Percentiles rank a stretch among this genome's conserved stretches.
Conservation (phyloP, 257 asterid genomes). For the Lycium ferocissimum region DNA sequence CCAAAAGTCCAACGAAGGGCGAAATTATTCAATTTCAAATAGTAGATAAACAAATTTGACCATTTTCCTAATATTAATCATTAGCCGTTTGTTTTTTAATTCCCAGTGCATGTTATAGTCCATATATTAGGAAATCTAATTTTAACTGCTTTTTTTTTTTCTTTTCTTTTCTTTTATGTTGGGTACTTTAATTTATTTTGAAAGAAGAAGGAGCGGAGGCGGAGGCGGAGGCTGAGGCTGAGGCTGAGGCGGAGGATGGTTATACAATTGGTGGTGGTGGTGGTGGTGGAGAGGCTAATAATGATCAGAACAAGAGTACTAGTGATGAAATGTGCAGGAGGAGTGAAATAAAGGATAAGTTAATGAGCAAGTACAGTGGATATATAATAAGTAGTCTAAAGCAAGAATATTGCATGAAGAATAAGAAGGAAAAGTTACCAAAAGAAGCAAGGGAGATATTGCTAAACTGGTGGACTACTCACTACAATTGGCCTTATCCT, state of each 20-base stretch:
- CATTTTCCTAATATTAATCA: too few relatives aligned
- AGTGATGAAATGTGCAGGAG: not conserved
- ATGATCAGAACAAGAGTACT: not conserved
- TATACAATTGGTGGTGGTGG: not conserved
- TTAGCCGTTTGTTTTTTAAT: too few relatives aligned
- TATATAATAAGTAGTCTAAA: constrained; percentile 29
- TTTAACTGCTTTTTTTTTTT: not conserved
- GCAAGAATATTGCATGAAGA: constrained; percentile 31
- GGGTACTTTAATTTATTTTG: not conserved
- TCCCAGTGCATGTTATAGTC: too few relatives aligned
- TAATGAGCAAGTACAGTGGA: constrained; percentile 33
- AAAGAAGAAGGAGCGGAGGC: not conserved
- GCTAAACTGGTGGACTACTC: constrained; percentile 32
- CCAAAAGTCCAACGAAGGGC: too few relatives aligned
- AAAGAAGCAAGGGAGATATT: constrained; percentile 33
- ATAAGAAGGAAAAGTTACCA: constrained; percentile 34
- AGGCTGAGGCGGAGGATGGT: not conserved
- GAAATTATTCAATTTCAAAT: too few relatives aligned
- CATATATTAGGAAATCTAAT: not conserved
- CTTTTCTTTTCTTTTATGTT: too few relatives aligned
- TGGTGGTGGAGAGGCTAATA: not conserved
- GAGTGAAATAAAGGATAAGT: constrained; percentile 28
- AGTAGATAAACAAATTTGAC: too few relatives aligned
- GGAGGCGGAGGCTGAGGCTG: too few relatives aligned
- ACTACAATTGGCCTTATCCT: constrained; percentile 39